Evolutionary conservation across 345 rosid genomes (phyloP).

Genomic region (Ceriops tagal): DNA sequence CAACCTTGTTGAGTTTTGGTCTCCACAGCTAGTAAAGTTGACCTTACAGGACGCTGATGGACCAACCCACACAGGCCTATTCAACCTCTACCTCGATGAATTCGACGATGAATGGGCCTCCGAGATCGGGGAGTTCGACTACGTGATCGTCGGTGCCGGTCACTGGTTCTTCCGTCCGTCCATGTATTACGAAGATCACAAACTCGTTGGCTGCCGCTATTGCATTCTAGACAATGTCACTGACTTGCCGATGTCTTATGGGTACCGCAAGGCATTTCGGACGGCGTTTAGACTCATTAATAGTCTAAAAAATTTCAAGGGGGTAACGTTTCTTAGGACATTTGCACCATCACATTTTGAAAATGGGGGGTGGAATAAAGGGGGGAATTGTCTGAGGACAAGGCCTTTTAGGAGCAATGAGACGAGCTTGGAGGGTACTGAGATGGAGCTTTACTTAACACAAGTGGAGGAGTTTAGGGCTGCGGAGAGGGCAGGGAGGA

Average conservation of each 20-base stretch:
- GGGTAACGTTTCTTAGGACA: constrained; percentile 58
- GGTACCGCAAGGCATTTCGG: constrained; percentile 56
- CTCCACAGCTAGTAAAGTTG: constrained; percentile 57
- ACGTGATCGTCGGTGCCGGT: constrained; percentile 61
- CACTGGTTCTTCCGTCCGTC: constrained; percentile 82
- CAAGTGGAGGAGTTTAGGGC: constrained; percentile 67
- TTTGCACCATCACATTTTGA: constrained; percentile 81
- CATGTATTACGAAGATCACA: constrained; percentile 44
- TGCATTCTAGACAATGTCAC: constrained; percentile 51
- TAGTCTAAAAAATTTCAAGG: constrained; percentile 45
- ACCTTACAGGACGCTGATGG: constrained; percentile 33
- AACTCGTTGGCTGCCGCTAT: constrained; percentile 54
- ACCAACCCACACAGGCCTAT: constrained; percentile 43
- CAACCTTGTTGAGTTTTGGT: constrained; percentile 64
- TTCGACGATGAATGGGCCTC: constrained; percentile 51
- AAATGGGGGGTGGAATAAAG: constrained; percentile 73
- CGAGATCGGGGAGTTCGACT: constrained; percentile 53
- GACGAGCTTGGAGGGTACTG: constrained; percentile 43
- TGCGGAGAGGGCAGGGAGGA: constrained; percentile 53
- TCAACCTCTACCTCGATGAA: constrained; percentile 63
- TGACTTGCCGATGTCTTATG: constrained; percentile 57
- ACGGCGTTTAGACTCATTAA: constrained; percentile 66
- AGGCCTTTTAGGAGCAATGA: constrained; percentile 53
- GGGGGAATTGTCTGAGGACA: constrained; percentile 65
- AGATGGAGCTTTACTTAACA: constrained; percentile 53